These are phyloP conservation scores for Boletus sensibilis DNA, from an alignment of 768 basidiomycete species.

Conservation along the genomic window DNA sequence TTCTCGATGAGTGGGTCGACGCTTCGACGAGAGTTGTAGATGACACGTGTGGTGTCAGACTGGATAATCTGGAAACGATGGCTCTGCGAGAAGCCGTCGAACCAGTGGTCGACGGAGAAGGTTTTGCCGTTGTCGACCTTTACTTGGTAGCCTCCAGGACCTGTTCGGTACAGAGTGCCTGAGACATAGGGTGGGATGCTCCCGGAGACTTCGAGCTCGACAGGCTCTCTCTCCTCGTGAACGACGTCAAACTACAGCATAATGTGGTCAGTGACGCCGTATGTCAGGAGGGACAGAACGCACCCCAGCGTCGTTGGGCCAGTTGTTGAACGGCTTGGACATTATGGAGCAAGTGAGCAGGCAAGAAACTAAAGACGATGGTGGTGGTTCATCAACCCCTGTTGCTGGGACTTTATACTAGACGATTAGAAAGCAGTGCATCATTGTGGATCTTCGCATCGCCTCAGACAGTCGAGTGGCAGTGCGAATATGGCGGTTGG, in stretches of 20 bases:
- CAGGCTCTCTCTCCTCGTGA: conserved; percentile 28
- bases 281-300: background rate
- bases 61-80: conserved; percentile 41
- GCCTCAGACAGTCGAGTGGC: too few relatives aligned
- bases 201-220: conserved; percentile 30
- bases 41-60: conserved; percentile 25
- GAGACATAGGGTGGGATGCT: conserved; percentile 36
- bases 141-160: conserved; percentile 37
- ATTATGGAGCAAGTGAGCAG: background rate
- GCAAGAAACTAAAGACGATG: background rate
- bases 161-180: conserved; percentile 40
- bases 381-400: background rate
- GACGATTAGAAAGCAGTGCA: background rate
- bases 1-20: conserved; percentile 30
- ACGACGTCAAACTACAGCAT: conserved; percentile 26
- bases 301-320: conserved; percentile 33
- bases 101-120: conserved; percentile 38
- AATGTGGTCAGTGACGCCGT: background rate
- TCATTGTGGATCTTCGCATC: background rate
- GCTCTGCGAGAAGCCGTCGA: conserved; percentile 41
- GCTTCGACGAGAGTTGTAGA: conserved; percentile 36
- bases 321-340: conserved; percentile 29
- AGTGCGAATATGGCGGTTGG: too few relatives aligned
- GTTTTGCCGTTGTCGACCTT: conserved; percentile 18
- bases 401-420: background rate